Evolutionary conservation across 805 yeast species (phyloP), one percentile per base, ranked within the genome.

Genomic region (Candida saitoana): DNA sequence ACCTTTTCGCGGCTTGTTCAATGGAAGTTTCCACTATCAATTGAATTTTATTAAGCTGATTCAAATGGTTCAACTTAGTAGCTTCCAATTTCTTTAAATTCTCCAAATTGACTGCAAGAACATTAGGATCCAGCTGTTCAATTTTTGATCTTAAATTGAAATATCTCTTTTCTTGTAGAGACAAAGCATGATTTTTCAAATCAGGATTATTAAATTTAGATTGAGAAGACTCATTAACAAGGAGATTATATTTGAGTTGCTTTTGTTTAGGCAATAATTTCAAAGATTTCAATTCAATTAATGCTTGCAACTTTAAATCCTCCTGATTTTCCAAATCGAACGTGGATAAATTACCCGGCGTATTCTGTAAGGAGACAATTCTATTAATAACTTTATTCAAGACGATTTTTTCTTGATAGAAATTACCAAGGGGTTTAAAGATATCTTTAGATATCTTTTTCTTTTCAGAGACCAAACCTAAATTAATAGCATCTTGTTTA

Each of bases 291-390:
- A 86, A 65, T 62, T 86, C 95, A 32, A 85, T 69, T 25, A 86
- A 62, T 4, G 88, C 79, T 41, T 71, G 75, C n/a, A 83, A 58
- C 58, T 85, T 85, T 42, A 82, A 60, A 12, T 70, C 73, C 52
- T 84, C 89, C 11, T 42, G 38, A 15, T 16, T 14, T 34, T 36
- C 45, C 37, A 72, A 30, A 3, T 47, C 41, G 42, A 57, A 79
- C 2, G 87, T 71, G 18, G 90, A 91, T 39, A 86, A 52, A 51
- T 82, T 84, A 3, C 85, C 77, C 2, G 95, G 93, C 12, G 85
- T 53, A 39, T 62, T 69, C 56, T 84, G 89, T 45, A 86, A 62
- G 48, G 82, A 84, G 18, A 64, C 57, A 12, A 84, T 65, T 58
- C 91, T 72, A 38, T 71, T 70, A 5, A 77, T 69, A 15, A 85